Base-by-base conservation (phyloP, 2,329 filamentous ascomycete genomes). In the Scytalidium lignicola region DNA sequence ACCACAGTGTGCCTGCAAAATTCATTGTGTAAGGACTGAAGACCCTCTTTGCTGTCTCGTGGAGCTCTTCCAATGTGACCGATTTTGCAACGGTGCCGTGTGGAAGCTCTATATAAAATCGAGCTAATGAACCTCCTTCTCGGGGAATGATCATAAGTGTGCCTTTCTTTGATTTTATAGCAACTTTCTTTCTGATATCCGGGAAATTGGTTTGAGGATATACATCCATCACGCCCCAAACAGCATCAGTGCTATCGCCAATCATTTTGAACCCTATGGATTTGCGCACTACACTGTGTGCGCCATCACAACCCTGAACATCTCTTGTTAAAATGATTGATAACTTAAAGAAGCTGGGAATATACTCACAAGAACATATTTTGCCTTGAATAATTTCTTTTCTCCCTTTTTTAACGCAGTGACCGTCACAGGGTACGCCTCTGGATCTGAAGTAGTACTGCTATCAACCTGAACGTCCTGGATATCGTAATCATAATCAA, bases 71-170 rank as follows among this genome's bases (percentile, higher is more conserved):
- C 0, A 82, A 65, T 2, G 65, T 76, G 29, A 85, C 75, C 18
- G 61, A 74, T 69, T 67, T 77, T 20, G 84, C 75, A n/a, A 58
- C 72, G 65, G 71, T 71, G 0, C 73, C 77, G 5, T 73, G 71
- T 1, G 59, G 58, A 0, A 85, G 62, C 60, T 85, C 75, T 7
- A 60, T 56, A 26, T 60, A 32, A 49, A 84, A 80, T 62, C 84
- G 85, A 61, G 84, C 79, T 13, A 83, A 75, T 1, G 76, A 77
- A 1, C 73, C 74, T 59, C 84, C 81, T 10, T 81, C 82, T 72
- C 81, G 71, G 0, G 82, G 82, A 26, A 86, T 83, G 44, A 84
- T 74, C 53, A 85, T 70, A 19, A 85, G 65, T 40, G 72, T 80
- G 1, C 82, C 80, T 1, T 70, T 66, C 0, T 67, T 62, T 0